Evolutionary conservation across 139 green algal genomes (phyloP), one percentile per base, ranked within the genome.

Genomic region (Auxenochlorella pyrenoidosa): DNA sequence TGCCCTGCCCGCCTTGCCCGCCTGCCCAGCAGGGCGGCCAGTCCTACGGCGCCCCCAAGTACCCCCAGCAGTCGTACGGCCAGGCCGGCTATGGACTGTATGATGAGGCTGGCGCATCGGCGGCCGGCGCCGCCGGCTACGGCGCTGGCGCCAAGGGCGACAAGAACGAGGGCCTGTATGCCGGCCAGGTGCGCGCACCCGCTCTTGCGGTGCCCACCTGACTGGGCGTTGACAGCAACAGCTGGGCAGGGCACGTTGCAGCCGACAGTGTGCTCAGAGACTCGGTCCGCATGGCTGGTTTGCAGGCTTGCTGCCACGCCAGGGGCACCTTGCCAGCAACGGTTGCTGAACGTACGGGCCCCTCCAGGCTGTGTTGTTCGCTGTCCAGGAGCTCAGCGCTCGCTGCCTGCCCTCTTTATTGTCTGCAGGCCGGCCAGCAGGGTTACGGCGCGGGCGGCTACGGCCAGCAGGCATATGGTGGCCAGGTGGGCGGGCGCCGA

Each of bases 11-110:
- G n/a, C n/a, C n/a, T n/a, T n/a, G 70, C n/a, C 34, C 15, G n/a
- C 13, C 36, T 44, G 30, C 51, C 44, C 77, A 32, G 18, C 77
- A 83, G 77, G 51, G 38, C 24, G 66, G 82, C 43, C 82, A 86
- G 66, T 47, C 65, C 66, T 75, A 75, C 59, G 82, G 65, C 30
- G 66, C 41, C 5, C 82, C 82, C 41, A 86, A 86, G 66, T 86
- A 86, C 66, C 82, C 82, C 12, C 82, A 86, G 82, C 79, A 85
- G 79, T 65, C 41, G 26, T 86, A 86, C n/a, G 82, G 82, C 68
- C 82, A 86, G 82, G 28, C 32, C 1, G 82, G 65, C 66, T 86
- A 86, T 44, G 82, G 82, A 5, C 82, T 86, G 65, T 86, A 86
- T 24, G 82, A 86, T 5, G 82, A 86, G 2, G 34, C 66, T 0